Base-by-base conservation (phyloP, 1,284 basidiomycete genomes). In the Cutaneotrichosporon sp. region DNA sequence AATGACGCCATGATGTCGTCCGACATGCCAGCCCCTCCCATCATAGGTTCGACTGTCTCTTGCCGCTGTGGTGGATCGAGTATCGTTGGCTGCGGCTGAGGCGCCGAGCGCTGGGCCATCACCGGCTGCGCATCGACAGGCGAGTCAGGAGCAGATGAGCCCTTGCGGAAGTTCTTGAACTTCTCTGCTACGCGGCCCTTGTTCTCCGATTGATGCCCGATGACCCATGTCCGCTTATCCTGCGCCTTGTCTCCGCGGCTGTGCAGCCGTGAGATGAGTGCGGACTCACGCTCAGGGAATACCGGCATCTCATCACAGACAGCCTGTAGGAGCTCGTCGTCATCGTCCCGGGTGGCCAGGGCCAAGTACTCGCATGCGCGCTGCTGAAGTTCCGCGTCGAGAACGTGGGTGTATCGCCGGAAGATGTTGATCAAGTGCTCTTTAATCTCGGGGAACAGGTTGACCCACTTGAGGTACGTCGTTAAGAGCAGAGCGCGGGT, bases 291-390 rank as follows among this genome's bases (percentile, higher is more conserved):
- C 63, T 97, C 91, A 1, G 95, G 92, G 85, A 97, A 99, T 0
- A 96, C 92, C 7, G 97, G 97, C 89, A 99, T 99, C 82, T 99
- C 97, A 77, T 98, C 97, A 80, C 95, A 98, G 14, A 99, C 88
- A 63, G 91, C 90, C 76, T 95, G 91, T 61, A 99, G 82, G 49
- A 98, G 84, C 72, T 95, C 94, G 74, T 98, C 94, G 50, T 93
- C 89, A 51, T 95, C 92, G 32, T 88, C 82, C 26, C 90, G 85
- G 21, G 84, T 87, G 9, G 93, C 89, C 18, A 98, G 84, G 0
- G 91, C 89, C 68, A 90, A 90, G 78, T 93, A 97, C 80, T 98
- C 94, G 86, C 96, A 99, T 50, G 97, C 97, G 55, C 97, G 88
- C 79, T 99, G 97, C 80, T 99, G 97, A 5, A 99, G 85, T 76